Percentiles rank a stretch among this genome's conserved stretches.
phyloP scores from a whole-genome alignment of 192 early-diverging fungal species.

The Entrophospora sp. region DNA sequence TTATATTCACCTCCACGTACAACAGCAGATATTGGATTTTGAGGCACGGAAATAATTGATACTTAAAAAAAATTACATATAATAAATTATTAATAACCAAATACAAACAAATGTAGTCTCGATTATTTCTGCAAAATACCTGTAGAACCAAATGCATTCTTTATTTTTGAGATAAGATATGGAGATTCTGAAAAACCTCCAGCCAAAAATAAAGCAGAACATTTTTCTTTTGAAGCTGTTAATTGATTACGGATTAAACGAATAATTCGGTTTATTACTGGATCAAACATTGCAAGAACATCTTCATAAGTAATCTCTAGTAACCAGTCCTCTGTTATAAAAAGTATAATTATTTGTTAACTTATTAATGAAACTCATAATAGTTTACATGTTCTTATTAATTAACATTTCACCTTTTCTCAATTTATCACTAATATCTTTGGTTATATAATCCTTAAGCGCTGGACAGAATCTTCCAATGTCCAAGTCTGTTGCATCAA shows the following conservation, averaged over 20 bases:
- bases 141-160: constrained; percentile 33
- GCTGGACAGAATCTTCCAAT: neutral
- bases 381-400: no score
- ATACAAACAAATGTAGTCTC: no score
- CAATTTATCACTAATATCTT: neutral
- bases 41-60: constrained; percentile 33
- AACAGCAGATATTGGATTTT: constrained; percentile 36
- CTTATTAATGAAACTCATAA: no score
- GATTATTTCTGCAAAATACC: no score
- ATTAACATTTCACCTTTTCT: neutral
- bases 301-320: neutral
- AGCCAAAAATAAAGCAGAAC: constrained; percentile 38
- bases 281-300: constrained; percentile 5
- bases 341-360: no score
- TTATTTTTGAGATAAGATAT: constrained; percentile 42
- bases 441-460: neutral
- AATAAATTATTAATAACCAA: no score
- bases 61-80: no score
- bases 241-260: constrained; percentile 26
- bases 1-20: constrained; percentile 47
- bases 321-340: constrained; percentile 2
- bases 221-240: constrained; percentile 21
- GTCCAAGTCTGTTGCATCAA: neutral
- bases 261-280: neutral
- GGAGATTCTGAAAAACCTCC: constrained; percentile 48